Evolutionary conservation across 768 basidiomycete genomes (phyloP), one percentile per base, ranked within the genome.

Genomic region (Lactarius vividus): DNA sequence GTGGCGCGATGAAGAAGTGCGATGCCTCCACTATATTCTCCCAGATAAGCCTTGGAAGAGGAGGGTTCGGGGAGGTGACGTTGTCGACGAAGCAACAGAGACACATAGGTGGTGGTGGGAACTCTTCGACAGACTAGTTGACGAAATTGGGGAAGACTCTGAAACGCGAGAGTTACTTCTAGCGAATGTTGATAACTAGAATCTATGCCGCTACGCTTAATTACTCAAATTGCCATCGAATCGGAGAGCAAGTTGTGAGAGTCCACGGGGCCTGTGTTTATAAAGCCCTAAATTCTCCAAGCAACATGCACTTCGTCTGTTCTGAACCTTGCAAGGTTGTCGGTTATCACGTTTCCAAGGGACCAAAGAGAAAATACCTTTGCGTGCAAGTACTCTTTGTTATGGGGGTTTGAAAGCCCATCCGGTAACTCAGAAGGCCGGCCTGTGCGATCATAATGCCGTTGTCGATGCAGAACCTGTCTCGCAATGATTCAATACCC

Each of bases 381-480:
- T 99, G 97, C 8, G 96, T 98, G 73, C 94, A 96, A 39, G 86
- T 90, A 62, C 89, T 95, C 73, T 96, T 85, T 31, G 82, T 75
- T 33, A 98, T 73, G 2, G 89, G 83, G 0, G 95, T 98, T 56
- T 78, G 77, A 67, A 87, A 83, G 29, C 96, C 97, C 94, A 96
- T 98, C 2, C 97, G 84, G 75, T 86, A 94, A 68, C 88, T 87
- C 42, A 99, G 81, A 33, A 99, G 82, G 6, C 97, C 97, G 7
- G 97, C 97, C 73, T 99, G 97, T 2, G 97, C 96, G 62, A 99
- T 98, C 97, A 99, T 99, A 71, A 98, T 96, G 1, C 97, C 97
- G 71, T 99, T 99, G 75, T 99, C 97, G 66, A 99, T 98, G 77
- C 97, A 98, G 77, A 96, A 98, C 61, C 96, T 59, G 44, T 13